A percentile compares a stretch with the other conserved stretches of the same genome.
These are phyloP conservation scores for Nematodospora anomalae DNA, from an alignment of 1,139 yeast genomes.

Conservation along the genomic window DNA sequence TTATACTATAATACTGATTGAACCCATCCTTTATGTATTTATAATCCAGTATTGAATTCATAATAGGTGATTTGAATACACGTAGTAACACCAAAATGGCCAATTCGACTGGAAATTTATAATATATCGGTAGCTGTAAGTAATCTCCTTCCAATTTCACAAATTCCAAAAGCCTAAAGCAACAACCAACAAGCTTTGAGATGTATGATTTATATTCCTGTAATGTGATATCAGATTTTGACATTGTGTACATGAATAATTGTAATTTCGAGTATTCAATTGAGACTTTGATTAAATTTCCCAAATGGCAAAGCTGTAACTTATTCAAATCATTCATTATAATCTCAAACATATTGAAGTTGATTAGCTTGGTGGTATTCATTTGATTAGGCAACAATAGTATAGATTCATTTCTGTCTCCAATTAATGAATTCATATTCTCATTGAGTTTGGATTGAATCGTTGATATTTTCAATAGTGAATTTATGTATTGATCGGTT, in stretches of 20 bases:
- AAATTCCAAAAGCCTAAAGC: conserved; percentile 23
- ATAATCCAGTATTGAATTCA: conserved; percentile 33
- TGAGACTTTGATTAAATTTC: conserved; percentile 32
- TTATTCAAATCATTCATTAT: conserved; percentile 35
- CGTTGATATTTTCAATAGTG: conserved; percentile 40
- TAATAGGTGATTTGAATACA: conserved; percentile 39
- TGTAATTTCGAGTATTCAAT: conserved; percentile 44
- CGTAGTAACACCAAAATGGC: conserved; percentile 34
- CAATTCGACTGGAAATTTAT: conserved; percentile 40
- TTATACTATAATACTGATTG: conserved; percentile 23
- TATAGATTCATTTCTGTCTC: conserved; percentile 16
- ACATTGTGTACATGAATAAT: conserved; percentile 38
- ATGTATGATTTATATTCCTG: conserved; percentile 32
- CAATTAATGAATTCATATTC: conserved; percentile 35
- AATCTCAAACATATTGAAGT: conserved; percentile 46
- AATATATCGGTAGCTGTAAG: conserved; percentile 43
- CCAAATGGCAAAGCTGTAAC: conserved; percentile 11
- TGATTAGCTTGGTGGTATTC: conserved; percentile 33
- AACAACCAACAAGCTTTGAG: conserved; percentile 31
- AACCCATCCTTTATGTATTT: conserved; percentile 30
- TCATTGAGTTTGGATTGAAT: conserved; percentile 46
- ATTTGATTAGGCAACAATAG: conserved; percentile 21
- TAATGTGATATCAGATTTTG: conserved; percentile 29
- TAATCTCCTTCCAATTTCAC: conserved; percentile 24
- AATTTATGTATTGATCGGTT: conserved; percentile 40